phyloP scores from a whole-genome alignment of 805 yeast genomes.

The Lipomyces mesembrius region DNA sequence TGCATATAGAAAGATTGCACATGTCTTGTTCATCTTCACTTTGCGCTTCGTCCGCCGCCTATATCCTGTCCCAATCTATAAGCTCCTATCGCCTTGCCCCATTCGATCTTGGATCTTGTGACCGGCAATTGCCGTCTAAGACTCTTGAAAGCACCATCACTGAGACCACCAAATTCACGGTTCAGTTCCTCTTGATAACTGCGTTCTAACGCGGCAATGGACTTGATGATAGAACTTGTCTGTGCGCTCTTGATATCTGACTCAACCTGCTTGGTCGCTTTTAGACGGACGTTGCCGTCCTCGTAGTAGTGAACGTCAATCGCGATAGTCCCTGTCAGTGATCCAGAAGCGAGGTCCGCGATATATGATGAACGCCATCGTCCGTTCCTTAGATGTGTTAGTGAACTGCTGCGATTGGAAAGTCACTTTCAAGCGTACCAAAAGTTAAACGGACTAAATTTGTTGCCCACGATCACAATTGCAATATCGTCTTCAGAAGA shows the following conservation, averaged over 20 bases:
- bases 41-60: slow-evolving; percentile 36
- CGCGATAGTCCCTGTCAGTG: slow-evolving; percentile 57
- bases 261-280: slow-evolving; percentile 48
- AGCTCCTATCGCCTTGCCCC: slow-evolving; percentile 93
- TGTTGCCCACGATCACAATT: slow-evolving; percentile 70
- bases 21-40: background rate
- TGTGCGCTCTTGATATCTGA: slow-evolving; percentile 29
- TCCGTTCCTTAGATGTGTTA: slow-evolving; percentile 79
- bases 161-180: slow-evolving; percentile 67
- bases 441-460: slow-evolving; percentile 72
- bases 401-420: slow-evolving; percentile 54
- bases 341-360: slow-evolving; percentile 45
- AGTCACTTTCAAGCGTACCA: slow-evolving; percentile 62
- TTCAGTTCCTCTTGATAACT: slow-evolving; percentile 63
- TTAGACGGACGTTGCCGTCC: slow-evolving; percentile 91
- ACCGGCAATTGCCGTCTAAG: slow-evolving; percentile 91
- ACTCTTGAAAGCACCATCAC: slow-evolving; percentile 79
- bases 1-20: background rate
- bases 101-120: slow-evolving; percentile 85
- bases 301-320: slow-evolving; percentile 91
- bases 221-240: slow-evolving; percentile 48
- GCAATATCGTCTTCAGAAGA: slow-evolving; percentile 43
- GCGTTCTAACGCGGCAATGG: slow-evolving; percentile 63
- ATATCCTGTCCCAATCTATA: slow-evolving; percentile 86
- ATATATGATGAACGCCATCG: slow-evolving; percentile 77